phyloP scores from a whole-genome alignment of 2,329 filamentous ascomycete genomes.

The Exophiala aquamarina region DNA sequence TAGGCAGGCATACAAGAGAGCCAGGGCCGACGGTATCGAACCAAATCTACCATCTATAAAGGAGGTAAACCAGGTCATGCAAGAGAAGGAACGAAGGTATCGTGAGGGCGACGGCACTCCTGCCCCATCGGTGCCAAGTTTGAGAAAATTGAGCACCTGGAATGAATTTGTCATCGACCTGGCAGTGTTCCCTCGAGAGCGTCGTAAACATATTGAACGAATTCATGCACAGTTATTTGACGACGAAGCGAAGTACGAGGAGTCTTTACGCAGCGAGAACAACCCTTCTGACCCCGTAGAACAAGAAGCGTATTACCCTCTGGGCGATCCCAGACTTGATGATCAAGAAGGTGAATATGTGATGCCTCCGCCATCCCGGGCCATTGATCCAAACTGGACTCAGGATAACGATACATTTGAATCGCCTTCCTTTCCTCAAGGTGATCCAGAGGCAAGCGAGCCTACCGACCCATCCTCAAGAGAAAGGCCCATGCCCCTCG shows the following conservation, averaged over 20 bases:
- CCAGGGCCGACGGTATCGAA: not conserved
- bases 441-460: not conserved
- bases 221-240: slow-evolving; percentile 27
- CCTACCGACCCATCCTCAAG: not conserved
- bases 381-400: slow-evolving; percentile 17
- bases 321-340: slow-evolving; percentile 24
- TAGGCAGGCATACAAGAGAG: slow-evolving; percentile 7
- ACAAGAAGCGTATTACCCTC: slow-evolving; percentile 25
- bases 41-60: slow-evolving; percentile 17
- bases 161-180: slow-evolving; percentile 28
- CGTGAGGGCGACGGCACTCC: not conserved
- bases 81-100: slow-evolving; percentile 3
- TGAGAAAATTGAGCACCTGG: slow-evolving; percentile 25
- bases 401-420: slow-evolving; percentile 1
- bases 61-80: slow-evolving; percentile 12
- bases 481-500: no score
- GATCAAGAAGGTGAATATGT: slow-evolving; percentile 29
- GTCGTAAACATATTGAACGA: slow-evolving; percentile 26
- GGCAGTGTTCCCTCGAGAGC: slow-evolving; percentile 26
- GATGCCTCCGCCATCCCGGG: slow-evolving; percentile 21
- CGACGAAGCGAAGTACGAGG: slow-evolving; percentile 18
- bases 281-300: not conserved
- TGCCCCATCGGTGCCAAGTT: slow-evolving; percentile 2
- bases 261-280: slow-evolving; percentile 1
- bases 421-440: not conserved